Base-by-base conservation (phyloP, 805 yeast genomes). In the Sugiyamaella lignohabitans region DNA sequence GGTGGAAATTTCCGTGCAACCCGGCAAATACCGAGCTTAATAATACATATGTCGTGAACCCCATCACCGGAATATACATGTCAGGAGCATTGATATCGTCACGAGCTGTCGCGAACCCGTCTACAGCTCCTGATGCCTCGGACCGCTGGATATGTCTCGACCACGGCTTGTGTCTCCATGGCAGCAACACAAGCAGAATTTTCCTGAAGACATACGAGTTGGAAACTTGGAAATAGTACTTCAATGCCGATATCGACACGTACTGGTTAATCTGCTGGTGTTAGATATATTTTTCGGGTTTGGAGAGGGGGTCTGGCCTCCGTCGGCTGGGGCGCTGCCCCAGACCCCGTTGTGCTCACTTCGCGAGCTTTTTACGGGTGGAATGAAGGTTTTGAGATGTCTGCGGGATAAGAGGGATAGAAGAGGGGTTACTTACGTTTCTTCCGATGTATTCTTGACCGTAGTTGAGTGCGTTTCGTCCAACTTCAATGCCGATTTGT, bases 31-130 rank as follows among this genome's bases (percentile, higher is more conserved):
- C 74, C 2, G 96, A 91, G 76, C 91, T 80, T 32, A 87, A 73
- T 50, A 93, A 69, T 43, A 91, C 82, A 60, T 89, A 89, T 0
- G 98, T 87, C 42, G 87, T 78, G 58, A 84, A 77, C 1, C 96
- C 86, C 97, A 94, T 93, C 51, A 86, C 67, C 17, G 99, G 99
- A 46, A 93, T 86, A 65, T 93, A 93, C 70, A 93, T 75, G 63
- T 93, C 99, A 2, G 98, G 98, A 0, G 98, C 94, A 60, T 94
- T 93, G 48, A 83, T 73, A 62, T 93, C 98, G 51, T 84, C 86
- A 40, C 76, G 67, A 14, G 99, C 96, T 8, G 86, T 79, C 2
- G 87, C 82, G 63, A 73, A 87, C 18, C 70, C 75, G 29, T 65
- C 68, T 18, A 60, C 62, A 21, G n/a, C 29, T 5, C 68, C 66